A percentile compares a stretch with the other conserved stretches of the same genome.
Evolutionary conservation across 805 yeast genomes (phyloP).

Genomic region (Nakazawaea ishiwadae): DNA sequence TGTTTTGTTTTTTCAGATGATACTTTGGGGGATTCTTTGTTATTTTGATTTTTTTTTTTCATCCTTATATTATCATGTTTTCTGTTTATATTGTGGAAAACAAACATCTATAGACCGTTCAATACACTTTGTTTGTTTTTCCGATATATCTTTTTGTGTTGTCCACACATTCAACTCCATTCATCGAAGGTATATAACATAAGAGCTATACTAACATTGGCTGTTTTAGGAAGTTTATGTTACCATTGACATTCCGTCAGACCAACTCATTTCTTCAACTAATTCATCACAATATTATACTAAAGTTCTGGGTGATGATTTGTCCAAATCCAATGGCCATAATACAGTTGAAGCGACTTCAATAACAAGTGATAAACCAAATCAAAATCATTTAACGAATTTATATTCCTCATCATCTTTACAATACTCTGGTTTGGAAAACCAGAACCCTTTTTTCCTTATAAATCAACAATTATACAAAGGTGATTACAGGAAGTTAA

Average conservation of each 20-base stretch:
- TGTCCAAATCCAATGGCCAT: constrained; percentile 3
- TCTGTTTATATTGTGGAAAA: too few relatives aligned
- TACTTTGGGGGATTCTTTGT: too few relatives aligned
- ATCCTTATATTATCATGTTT: too few relatives aligned
- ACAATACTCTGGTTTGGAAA: constrained; percentile 52
- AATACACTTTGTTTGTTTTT: too few relatives aligned
- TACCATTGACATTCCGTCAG: constrained; percentile 44
- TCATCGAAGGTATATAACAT: too few relatives aligned
- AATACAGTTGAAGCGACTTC: neutral
- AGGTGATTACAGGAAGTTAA: constrained; percentile 71
- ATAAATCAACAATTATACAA: constrained; percentile 57
- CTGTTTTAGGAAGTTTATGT: constrained; percentile 38
- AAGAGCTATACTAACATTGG: neutral
- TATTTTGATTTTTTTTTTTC: too few relatives aligned
- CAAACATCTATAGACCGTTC: too few relatives aligned
- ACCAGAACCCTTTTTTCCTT: constrained; percentile 50
- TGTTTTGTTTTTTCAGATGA: too few relatives aligned
- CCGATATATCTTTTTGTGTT: too few relatives aligned
- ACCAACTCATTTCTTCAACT: neutral
- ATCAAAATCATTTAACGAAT: neutral
- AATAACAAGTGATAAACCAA: neutral
- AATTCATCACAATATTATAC: constrained; percentile 5
- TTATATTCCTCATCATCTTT: constrained; percentile 20
- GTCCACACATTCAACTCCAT: too few relatives aligned
- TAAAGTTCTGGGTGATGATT: constrained; percentile 3